phyloP scores from a whole-genome alignment of 306 rosid genomes.

The Quercus bicolor region DNA sequence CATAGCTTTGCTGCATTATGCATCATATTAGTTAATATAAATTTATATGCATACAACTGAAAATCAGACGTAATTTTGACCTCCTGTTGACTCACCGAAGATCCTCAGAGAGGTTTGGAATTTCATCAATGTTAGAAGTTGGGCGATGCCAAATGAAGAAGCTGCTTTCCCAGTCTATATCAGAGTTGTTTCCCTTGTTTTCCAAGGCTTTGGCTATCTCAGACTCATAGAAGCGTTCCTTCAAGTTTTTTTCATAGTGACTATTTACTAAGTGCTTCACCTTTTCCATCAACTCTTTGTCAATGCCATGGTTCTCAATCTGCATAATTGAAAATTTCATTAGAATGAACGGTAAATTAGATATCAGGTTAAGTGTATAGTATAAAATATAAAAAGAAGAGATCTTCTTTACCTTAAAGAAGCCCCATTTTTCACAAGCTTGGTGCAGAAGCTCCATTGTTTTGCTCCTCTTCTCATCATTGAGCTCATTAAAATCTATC shows the following conservation, averaged over 20 bases:
- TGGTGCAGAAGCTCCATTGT: conserved; percentile 61
- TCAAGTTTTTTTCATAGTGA: conserved; percentile 68
- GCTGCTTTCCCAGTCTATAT: conserved; percentile 73
- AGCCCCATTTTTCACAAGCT: conserved; percentile 81
- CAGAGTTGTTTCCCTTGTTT: conserved; percentile 28
- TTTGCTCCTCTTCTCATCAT: conserved; percentile 51
- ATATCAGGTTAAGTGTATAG: background rate
- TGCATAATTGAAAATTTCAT: conserved; percentile 25
- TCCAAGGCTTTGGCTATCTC: conserved; percentile 50
- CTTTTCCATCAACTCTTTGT: conserved; percentile 58
- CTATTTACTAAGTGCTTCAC: conserved; percentile 56
- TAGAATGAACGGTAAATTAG: background rate
- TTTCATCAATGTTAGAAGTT: conserved; percentile 48
- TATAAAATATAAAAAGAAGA: background rate
- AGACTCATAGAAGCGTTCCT: conserved; percentile 62
- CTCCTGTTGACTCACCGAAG: conserved; percentile 47
- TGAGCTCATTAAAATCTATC: conserved; percentile 66
- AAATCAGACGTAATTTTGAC: background rate
- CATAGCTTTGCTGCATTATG: conserved; percentile 55
- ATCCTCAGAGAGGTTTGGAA: conserved; percentile 48
- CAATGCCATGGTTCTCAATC: conserved; percentile 80
- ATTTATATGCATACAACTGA: background rate
- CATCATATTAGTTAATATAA: background rate
- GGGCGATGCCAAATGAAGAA: conserved; percentile 88
- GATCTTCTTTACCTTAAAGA: conserved; percentile 45